These are phyloP conservation scores for Acacia concinna DNA, from an alignment of 331 rosid species.

Conservation along the genomic window DNA sequence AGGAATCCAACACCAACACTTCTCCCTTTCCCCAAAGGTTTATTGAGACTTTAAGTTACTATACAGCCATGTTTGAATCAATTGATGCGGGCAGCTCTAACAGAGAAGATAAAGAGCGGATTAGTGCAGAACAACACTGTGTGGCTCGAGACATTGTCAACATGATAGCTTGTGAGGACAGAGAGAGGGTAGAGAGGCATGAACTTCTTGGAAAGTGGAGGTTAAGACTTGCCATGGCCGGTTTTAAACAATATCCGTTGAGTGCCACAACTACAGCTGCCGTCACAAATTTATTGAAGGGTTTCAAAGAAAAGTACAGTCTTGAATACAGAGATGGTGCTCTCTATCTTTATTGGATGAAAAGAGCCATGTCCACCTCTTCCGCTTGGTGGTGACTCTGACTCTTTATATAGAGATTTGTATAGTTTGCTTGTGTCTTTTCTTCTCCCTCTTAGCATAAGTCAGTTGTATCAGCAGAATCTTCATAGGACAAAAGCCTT, in stretches of 20 bases:
- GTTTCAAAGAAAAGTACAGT: slow-evolving; percentile 55
- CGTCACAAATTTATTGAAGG: slow-evolving; percentile 47
- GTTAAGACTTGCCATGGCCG: slow-evolving; percentile 79
- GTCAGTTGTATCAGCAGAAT: slow-evolving; percentile 32
- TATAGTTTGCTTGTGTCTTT: slow-evolving; percentile 9
- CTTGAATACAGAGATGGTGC: slow-evolving; percentile 47
- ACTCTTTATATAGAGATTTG: slow-evolving; percentile 22
- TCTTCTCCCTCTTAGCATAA: slow-evolving; percentile 9
- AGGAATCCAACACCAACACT: slow-evolving; percentile 97
- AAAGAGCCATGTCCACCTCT: slow-evolving; percentile 57
- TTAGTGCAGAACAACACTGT: slow-evolving; percentile 81
- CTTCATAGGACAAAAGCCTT: slow-evolving; percentile 36
- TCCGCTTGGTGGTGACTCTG: slow-evolving; percentile 76
- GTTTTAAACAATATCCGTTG: slow-evolving; percentile 58
- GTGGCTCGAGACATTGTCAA: slow-evolving; percentile 95
- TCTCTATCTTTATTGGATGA: slow-evolving; percentile 71
- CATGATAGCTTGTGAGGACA: slow-evolving; percentile 89
- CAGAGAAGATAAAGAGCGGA: slow-evolving; percentile 64
- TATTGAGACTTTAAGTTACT: slow-evolving; percentile 63
- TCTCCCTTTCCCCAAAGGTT: slow-evolving; percentile 75
- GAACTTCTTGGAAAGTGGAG: slow-evolving; percentile 83
- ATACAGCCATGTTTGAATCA: slow-evolving; percentile 86
- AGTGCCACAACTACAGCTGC: slow-evolving; percentile 48
- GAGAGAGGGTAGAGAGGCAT: slow-evolving; percentile 89
- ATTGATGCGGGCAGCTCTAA: slow-evolving; percentile 64